Conservation (phyloP, 2,329 filamentous ascomycete genomes). For the Raffaelea ambrosiae region DNA sequence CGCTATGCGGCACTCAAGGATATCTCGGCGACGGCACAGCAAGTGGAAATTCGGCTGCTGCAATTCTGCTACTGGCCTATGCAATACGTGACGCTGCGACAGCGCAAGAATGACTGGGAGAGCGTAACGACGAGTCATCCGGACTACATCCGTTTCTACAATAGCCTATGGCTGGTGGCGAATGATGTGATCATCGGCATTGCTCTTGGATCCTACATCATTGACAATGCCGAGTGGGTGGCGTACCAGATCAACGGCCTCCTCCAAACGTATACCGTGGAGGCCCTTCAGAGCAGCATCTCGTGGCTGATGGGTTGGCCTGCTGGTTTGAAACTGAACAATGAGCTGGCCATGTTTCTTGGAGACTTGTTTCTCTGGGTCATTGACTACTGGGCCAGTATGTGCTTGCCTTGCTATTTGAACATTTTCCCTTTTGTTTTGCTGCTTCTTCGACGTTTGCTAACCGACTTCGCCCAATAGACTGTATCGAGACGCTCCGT, state of each 20-base stretch:
- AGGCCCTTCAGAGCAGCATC: conserved; percentile 81
- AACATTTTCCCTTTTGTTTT: neutral
- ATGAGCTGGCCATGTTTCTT: conserved; percentile 84
- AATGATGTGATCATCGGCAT: conserved; percentile 99
- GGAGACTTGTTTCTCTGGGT: conserved; percentile 97
- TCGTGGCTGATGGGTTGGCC: conserved; percentile 95
- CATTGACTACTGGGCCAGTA: conserved; percentile 93
- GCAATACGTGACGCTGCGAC: conserved; percentile 86
- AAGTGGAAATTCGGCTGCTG: conserved; percentile 91
- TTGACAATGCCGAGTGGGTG: conserved; percentile 84
- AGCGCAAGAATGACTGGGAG: conserved; percentile 85
- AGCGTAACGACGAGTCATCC: conserved; percentile 92
- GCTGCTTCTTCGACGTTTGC: neutral
- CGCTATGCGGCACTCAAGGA: conserved; percentile 84
- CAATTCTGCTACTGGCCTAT: conserved; percentile 99
- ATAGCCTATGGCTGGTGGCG: conserved; percentile 94
- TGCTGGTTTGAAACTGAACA: conserved; percentile 90
- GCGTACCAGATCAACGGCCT: conserved; percentile 64
- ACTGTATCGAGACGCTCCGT: conserved; percentile 66
- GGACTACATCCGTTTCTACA: conserved; percentile 98
- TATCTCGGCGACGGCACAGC: conserved; percentile 91
- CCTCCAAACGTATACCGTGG: conserved; percentile 74
- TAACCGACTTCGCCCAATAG: conserved; percentile 26
- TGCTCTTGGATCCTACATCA: conserved; percentile 90
- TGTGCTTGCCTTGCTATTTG: conserved; percentile 2